A percentile compares a stretch with the other conserved stretches of the same genome.
Conservation (phyloP, 805 yeast species). For the Wickerhamiella domercqiae region DNA sequence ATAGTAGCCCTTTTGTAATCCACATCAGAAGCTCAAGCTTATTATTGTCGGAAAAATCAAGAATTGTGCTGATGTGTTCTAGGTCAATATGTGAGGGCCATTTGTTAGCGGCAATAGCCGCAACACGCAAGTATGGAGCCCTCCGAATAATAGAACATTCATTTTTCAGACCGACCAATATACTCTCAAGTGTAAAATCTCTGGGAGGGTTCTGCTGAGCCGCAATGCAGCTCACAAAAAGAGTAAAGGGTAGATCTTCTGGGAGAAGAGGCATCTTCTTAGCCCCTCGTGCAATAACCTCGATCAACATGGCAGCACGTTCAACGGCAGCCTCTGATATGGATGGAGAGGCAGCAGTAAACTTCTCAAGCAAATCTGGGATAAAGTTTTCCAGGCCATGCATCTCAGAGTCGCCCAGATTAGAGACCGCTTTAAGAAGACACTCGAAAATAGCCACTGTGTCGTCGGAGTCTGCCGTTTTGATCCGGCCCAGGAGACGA, state of each 20-base stretch:
- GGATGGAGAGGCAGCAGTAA: too few relatives aligned
- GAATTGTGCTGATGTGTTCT: conserved; percentile 12
- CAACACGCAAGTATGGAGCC: conserved; percentile 40
- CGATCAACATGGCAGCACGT: conserved; percentile 14
- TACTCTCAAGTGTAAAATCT: neutral
- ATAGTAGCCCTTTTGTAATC: conserved; percentile 54
- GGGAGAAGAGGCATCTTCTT: conserved; percentile 2
- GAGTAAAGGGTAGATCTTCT: neutral
- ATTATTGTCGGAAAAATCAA: conserved; percentile 12
- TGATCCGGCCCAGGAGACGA: conserved; percentile 24
- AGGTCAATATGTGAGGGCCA: conserved; percentile 24
- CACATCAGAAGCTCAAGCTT: conserved; percentile 45
- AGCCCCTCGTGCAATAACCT: conserved; percentile 15
- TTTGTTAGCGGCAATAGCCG: conserved; percentile 44
- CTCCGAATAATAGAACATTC: conserved; percentile 25
- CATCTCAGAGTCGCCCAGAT: conserved; percentile 3
- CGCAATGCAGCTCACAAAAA: neutral
- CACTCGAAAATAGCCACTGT: conserved; percentile 17
- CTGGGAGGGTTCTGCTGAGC: neutral
- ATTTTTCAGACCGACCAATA: conserved; percentile 6
- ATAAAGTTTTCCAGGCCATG: conserved; percentile 3
- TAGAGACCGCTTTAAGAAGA: conserved; percentile 16
- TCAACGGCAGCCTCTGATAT: too few relatives aligned
- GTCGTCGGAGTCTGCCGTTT: conserved; percentile 13
- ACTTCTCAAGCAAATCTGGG: conserved; percentile 1